Base-by-base conservation (phyloP, 129 eudicot species). In the Helianthus tuberosus region DNA sequence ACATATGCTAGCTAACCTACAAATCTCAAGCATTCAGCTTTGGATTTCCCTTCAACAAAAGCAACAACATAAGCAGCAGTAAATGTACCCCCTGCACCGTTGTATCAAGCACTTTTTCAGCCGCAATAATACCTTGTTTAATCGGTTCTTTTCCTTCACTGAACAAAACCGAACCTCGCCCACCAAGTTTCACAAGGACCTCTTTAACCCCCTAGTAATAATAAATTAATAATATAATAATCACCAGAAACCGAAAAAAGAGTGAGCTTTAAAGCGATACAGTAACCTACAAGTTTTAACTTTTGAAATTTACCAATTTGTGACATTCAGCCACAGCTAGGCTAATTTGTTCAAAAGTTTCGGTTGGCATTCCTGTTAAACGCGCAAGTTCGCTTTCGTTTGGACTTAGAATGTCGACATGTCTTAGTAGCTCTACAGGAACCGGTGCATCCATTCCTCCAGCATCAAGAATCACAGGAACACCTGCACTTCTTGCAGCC, bases 31-130 rank as follows among this genome's bases (percentile, higher is more conserved):
- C 97, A 90, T 72, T 93, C 97, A 46, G 78, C 78, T 72, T 81
- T 85, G 64, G 96, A 54, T 70, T 84, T 93, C 55, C 98, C 98
- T 83, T 93, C 98, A 27, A 90, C 96, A 58, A 90, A 81, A 81
- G 98, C 96, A 72, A 93, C 96, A 16, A 96, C 98, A 80, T 84
- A 93, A 58, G 98, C 97, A 72, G 98, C 96, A 32, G 98, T 93
- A 71, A 93, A 93, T 14, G 98, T 93, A 71, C 90, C 98, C 41
- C 98, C 98, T 17, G 97, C 97, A 72, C 98, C 27, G 98, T 93
- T 67, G 98, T 93, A 68, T 93, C 98, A 11, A 93, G 65, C 35
- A 93, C 96, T 77, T 86, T 86, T 50, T 89, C 80, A 63, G 97
- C 98, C 38, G 86, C 82, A 51, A 93, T 90, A 71, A 93, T 84